Percentiles rank a stretch among this genome's conserved stretches.
phyloP scores from a whole-genome alignment of 2,329 filamentous ascomycete genomes.

The Fusarium concolor region DNA sequence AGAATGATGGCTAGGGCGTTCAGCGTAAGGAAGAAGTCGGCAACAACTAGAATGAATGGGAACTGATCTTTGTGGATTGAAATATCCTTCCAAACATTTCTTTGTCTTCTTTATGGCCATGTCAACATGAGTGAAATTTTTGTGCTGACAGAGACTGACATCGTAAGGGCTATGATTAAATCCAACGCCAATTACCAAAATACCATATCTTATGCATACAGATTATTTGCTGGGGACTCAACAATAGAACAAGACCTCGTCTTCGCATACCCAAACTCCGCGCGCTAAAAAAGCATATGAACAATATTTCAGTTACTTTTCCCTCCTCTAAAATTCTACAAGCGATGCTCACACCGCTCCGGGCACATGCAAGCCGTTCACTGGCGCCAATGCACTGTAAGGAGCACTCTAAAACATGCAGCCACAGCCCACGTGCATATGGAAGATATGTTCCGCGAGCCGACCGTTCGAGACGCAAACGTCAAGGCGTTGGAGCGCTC shows the following conservation, averaged over 20 bases:
- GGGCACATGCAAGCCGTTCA: slow-evolving; percentile 3
- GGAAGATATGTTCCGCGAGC: slow-evolving; percentile 6
- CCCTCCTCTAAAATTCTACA: not conserved
- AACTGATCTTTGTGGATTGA: slow-evolving; percentile 16
- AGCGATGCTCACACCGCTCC: slow-evolving; percentile 14
- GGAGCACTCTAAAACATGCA: slow-evolving; percentile 1
- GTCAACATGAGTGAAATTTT: not conserved
- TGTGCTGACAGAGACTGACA: too few relatives aligned
- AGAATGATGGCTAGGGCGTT: slow-evolving; percentile 4
- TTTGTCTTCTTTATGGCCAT: not conserved
- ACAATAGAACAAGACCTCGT: not conserved
- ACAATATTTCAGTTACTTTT: not conserved
- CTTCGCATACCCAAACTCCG: not conserved
- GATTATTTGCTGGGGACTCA: not conserved
- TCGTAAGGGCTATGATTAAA: not conserved
- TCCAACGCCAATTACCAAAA: not conserved
- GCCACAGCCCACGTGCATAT: slow-evolving; percentile 4
- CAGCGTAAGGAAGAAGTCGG: slow-evolving; percentile 14
- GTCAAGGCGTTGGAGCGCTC: slow-evolving; percentile 1
- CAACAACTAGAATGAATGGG: slow-evolving; percentile 38
- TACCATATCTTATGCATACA: not conserved
- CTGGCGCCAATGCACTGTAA: not conserved
- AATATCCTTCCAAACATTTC: not conserved
- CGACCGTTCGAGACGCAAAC: slow-evolving; percentile 5
- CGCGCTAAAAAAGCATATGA: slow-evolving; percentile 3